Percentiles rank a stretch among this genome's conserved stretches.
Evolutionary conservation across 129 eudicot species (phyloP).

Genomic region (Centrapalus pauciflorus): DNA sequence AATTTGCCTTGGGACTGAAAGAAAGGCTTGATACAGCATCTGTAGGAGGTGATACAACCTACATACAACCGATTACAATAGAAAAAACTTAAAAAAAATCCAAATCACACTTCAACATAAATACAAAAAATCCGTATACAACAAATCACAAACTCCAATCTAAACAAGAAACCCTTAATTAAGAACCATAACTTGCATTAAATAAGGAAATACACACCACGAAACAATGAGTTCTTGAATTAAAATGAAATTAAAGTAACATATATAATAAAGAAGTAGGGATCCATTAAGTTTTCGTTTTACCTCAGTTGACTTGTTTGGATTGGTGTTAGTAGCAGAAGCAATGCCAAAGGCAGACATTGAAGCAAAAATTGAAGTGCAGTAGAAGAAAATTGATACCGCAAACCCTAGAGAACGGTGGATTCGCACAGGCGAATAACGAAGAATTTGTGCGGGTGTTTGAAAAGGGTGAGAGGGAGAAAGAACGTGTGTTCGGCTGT

Average conservation of each 20-base stretch:
- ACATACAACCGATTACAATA: neutral
- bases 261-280: neutral
- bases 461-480: neutral
- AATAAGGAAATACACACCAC: neutral
- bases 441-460: neutral
- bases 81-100: neutral
- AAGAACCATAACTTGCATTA: conserved; percentile 3
- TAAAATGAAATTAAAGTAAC: neutral
- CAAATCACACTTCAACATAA: neutral
- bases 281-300: neutral
- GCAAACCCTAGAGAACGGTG: conserved; percentile 16
- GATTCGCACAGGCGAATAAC: neutral
- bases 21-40: conserved; percentile 71
- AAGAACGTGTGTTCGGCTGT: neutral
- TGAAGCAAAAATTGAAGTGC: conserved; percentile 4
- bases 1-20: conserved; percentile 85
- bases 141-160: neutral
- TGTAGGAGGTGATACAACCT: conserved; percentile 69
- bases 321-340: conserved; percentile 41
- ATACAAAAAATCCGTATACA: neutral
- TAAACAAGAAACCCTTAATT: neutral
- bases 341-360: conserved; percentile 60
- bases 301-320: conserved; percentile 78
- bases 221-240: neutral
- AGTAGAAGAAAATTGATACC: neutral